These are phyloP conservation scores for Ustilago nuda DNA, from an alignment of 1,284 basidiomycete genomes.

Conservation along the genomic window DNA sequence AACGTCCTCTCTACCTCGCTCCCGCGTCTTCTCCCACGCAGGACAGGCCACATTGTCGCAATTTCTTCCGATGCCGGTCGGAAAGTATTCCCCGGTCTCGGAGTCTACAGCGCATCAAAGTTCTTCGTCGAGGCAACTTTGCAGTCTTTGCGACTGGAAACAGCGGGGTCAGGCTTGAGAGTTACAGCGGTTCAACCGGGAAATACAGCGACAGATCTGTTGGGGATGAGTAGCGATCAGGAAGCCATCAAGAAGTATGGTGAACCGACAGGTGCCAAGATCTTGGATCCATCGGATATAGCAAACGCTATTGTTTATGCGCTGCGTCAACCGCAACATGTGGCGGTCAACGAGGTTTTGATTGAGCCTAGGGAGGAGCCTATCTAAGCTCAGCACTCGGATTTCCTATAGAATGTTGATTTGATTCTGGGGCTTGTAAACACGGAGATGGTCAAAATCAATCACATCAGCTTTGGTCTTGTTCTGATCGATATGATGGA, in stretches of 20 bases:
- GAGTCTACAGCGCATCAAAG: constrained; percentile 67
- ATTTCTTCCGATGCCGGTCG: constrained; percentile 68
- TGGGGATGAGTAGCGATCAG: constrained; percentile 65
- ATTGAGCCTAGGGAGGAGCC: constrained; percentile 60
- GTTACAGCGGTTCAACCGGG: constrained; percentile 66
- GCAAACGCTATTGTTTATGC: constrained; percentile 66
- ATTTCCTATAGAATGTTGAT: not conserved
- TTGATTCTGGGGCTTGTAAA: constrained; percentile 1
- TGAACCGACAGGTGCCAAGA: constrained; percentile 64
- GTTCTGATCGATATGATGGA: too few relatives aligned
- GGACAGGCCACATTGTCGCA: constrained; percentile 64
- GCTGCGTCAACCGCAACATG: constrained; percentile 62
- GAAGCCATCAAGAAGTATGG: constrained; percentile 67
- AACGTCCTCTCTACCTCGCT: constrained; percentile 59
- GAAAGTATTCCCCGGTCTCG: constrained; percentile 66
- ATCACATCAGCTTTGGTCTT: too few relatives aligned
- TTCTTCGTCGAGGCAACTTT: constrained; percentile 68
- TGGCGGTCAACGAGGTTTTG: constrained; percentile 65
- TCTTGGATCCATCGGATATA: constrained; percentile 63
- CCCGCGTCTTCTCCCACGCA: constrained; percentile 55
- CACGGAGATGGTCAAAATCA: not conserved
- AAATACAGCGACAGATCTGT: constrained; percentile 64
- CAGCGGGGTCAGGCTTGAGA: constrained; percentile 59
- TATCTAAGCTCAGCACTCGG: constrained; percentile 22
- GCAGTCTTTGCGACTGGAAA: constrained; percentile 65